Evolutionary conservation across 371 early-diverging fungal species (phyloP), one percentile per base, ranked within the genome.

Genomic region (Haplosporangium sp.): DNA sequence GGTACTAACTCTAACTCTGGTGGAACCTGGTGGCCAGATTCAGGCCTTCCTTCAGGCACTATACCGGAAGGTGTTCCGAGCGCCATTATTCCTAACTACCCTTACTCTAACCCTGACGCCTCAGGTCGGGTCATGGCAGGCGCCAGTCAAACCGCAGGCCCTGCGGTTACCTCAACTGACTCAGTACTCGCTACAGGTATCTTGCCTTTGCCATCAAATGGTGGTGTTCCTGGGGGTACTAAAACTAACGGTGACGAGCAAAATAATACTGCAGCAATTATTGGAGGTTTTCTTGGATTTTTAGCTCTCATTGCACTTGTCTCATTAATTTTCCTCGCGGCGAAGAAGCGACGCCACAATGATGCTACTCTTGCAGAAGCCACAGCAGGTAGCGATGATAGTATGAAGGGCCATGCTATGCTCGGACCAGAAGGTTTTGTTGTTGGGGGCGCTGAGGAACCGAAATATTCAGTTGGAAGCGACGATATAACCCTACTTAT

Each of bases 101-200:
- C 69, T 9, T 69, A 44, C 40, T 65, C 75, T 19, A 65, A 65
- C 42, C 61, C 75, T 10, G 75, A 65, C 13, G 62, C 66, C 17
- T 34, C 69, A 10, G 66, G 62, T 20, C 76, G 65, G n/a, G 70
- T 66, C 10, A 11, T 75, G 52, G 67, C 66, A n/a, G 65, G 69
- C 11, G 61, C 44, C 19, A 70, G 37, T 8, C 66, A 52, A 20
- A 60, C 45, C 1, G 34, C 56, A 35, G 44, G 48, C 27, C 40
- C 58, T 47, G 13, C 27, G 13, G 44, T 10, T 9, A 27, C 60
- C 7, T 20, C 62, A 42, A 56, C 52, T 37, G 34, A 1, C 6
- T 53, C 69, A n/a, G 48, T 15, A 7, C 15, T 47, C n/a, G 44
- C 35, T 2, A 2, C 53, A 3, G 34, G 17, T 34, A 10, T 15